Base-by-base conservation (phyloP, 2,329 filamentous ascomycete species). In the Xylaria multiplex region DNA sequence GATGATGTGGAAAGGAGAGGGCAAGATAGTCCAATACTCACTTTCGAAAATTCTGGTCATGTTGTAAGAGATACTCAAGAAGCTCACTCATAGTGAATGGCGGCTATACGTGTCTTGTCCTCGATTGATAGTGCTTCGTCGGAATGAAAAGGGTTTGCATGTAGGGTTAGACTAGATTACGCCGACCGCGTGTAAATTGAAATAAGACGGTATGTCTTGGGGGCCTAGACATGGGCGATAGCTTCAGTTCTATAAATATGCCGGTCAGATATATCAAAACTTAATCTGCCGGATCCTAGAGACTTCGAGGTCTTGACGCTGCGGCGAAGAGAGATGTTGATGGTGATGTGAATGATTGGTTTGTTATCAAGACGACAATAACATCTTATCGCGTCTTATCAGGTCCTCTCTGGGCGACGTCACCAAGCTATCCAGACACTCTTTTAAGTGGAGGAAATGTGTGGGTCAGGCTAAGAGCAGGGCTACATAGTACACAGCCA, bases 11-110 rank as follows among this genome's bases (percentile, higher is more conserved):
- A 14, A 40, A 14, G 11, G 4, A 13, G 14, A 14, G 37, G 11
- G 37, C 4, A 14, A 13, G 35, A 35, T 11, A 19, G 49, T 59
- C 30, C 0, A 30, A 13, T 14, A 61, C 77, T 58, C 76, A 88
- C 87, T 81, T 87, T 73, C 84, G 81, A 63, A 91, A 91, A 68
- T 87, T 85, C 52, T 84, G 81, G 75, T 90, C 87, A 70, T 88
- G 83, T 46, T 85, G 78, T 59, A 87, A 78, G 62, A 91, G 84
- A 74, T 87, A 94, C 58, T 88, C 84, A 52, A 93, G 83, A 63
- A 95, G 87, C 74, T 91, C 87, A 73, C 85, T 85, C 89, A 90
- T 91, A 69, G 69, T 81, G 73, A 61, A 63, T 19, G 43, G 42
- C 9, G 62, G 9, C n/a, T 59, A 8, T n/a, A 53, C 8, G 11